Evolutionary conservation across 805 yeast species (phyloP).

Genomic region (Saccharomycopsis babjevae): DNA sequence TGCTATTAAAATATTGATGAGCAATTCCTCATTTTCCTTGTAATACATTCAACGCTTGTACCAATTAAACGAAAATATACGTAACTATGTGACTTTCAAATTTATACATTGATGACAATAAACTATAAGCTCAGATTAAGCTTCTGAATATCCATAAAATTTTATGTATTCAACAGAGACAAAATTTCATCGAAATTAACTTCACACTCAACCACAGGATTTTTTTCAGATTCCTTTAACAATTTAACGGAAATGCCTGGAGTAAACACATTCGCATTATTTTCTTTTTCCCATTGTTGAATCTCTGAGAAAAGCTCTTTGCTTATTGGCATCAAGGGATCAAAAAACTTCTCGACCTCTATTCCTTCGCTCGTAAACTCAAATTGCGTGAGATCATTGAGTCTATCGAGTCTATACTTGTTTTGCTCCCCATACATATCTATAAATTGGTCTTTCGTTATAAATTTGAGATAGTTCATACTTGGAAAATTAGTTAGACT

Average conservation of each 20-base stretch:
- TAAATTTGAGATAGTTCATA: conserved; percentile 44
- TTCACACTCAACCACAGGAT: neutral
- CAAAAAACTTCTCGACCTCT: conserved; percentile 12
- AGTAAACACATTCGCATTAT: neutral
- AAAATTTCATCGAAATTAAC: neutral
- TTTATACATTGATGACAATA: too few relatives aligned
- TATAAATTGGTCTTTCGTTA: conserved; percentile 41
- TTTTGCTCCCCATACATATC: conserved; percentile 35
- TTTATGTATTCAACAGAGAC: neutral
- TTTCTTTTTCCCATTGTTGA: conserved; percentile 6
- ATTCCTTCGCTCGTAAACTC: conserved; percentile 11
- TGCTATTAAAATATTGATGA: neutral
- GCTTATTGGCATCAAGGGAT: conserved; percentile 15
- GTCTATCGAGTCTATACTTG: conserved; percentile 5
- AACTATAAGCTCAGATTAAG: too few relatives aligned
- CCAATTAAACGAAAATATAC: too few relatives aligned
- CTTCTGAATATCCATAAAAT: neutral
- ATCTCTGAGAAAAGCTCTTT: conserved; percentile 4
- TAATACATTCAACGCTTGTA: neutral
- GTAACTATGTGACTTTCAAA: too few relatives aligned
- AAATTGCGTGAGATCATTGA: neutral
- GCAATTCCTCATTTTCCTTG: neutral
- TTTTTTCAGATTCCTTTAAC: neutral
- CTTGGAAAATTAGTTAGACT: conserved; percentile 49
- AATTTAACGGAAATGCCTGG: neutral